A percentile compares a stretch with the other conserved stretches of the same genome.
Evolutionary conservation across 164 flowering plant species (phyloP).

Genomic region (Dillenia turbinata): DNA sequence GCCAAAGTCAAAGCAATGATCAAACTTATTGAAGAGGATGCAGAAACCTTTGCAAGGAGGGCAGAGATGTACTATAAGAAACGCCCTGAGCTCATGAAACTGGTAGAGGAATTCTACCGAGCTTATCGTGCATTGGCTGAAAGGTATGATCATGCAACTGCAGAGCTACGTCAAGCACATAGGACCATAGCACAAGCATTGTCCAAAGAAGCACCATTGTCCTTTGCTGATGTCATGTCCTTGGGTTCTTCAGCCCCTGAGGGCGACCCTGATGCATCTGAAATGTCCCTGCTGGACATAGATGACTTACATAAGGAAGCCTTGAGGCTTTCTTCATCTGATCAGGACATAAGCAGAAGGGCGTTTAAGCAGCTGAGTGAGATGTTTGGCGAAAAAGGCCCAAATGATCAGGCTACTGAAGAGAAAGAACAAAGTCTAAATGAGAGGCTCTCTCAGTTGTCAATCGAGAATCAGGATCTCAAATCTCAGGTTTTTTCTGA

Average conservation of each 20-base stretch:
- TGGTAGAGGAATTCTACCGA: slow-evolving; percentile 89
- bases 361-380: slow-evolving; percentile 62
- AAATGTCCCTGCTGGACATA: slow-evolving; percentile 37
- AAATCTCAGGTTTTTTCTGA: slow-evolving; percentile 20
- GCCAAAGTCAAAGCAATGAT: slow-evolving; percentile 85
- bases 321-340: slow-evolving; percentile 27
- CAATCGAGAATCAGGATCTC: slow-evolving; percentile 30
- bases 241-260: slow-evolving; percentile 36
- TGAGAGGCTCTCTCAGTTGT: slow-evolving; percentile 20
- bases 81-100: slow-evolving; percentile 89
- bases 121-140: slow-evolving; percentile 96
- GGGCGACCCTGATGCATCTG: slow-evolving; percentile 52
- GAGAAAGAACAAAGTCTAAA: slow-evolving; percentile 20
- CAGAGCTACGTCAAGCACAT: slow-evolving; percentile 85
- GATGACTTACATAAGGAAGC: slow-evolving; percentile 52
- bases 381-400: slow-evolving; percentile 30
- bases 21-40: slow-evolving; percentile 95
- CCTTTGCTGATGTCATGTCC: slow-evolving; percentile 46
- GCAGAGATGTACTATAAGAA: slow-evolving; percentile 98
- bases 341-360: slow-evolving; percentile 24
- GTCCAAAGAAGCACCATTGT: slow-evolving; percentile 63
- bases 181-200: slow-evolving; percentile 77
- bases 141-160: slow-evolving; percentile 85
- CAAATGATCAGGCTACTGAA: slow-evolving; percentile 14
- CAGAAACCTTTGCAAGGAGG: slow-evolving; percentile 91